A percentile compares a stretch with the other conserved stretches of the same genome.
These are phyloP conservation scores for Mortierella sp. DNA, from an alignment of 371 early-diverging fungal genomes.

Conservation along the genomic window DNA sequence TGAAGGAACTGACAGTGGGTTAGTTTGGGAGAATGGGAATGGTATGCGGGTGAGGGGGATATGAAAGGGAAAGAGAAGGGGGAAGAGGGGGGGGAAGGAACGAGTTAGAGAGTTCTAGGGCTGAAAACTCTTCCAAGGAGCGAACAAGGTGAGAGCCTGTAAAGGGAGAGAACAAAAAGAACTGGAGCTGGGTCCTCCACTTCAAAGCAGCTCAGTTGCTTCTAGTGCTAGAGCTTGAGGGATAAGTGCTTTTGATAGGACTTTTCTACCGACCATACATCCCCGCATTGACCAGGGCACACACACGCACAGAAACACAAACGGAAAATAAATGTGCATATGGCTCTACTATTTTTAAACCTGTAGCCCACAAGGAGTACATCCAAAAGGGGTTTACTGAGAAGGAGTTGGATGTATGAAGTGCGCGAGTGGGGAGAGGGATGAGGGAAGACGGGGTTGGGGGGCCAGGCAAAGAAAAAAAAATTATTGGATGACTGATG, in stretches of 20 bases:
- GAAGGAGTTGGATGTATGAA: not conserved
- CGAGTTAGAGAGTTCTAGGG: not conserved
- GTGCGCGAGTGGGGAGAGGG: not conserved
- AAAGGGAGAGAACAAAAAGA: not conserved
- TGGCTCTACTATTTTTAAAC: not conserved
- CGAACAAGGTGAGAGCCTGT: not conserved
- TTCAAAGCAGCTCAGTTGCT: not conserved
- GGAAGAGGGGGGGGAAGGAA: not conserved
- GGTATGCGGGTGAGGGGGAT: not conserved
- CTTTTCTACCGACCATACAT: not conserved
- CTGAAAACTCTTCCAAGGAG: not conserved
- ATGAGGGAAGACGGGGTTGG: not conserved
- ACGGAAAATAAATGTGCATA: not conserved
- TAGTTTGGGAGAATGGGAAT: not conserved
- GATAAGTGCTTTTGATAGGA: not conserved
- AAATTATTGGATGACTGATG: not conserved
- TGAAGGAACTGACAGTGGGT: too few species aligned
- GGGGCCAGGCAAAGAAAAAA: not conserved
- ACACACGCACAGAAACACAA: not conserved
- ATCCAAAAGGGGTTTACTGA: not conserved
- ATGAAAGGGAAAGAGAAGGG: not conserved
- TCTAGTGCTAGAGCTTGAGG: not conserved
- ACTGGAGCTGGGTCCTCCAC: not conserved
- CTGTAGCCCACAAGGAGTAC: not conserved
- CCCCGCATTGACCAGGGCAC: constrained; percentile 11